These are phyloP conservation scores for Quercus rubra DNA, from an alignment of 306 rosid genomes.

Conservation along the genomic window DNA sequence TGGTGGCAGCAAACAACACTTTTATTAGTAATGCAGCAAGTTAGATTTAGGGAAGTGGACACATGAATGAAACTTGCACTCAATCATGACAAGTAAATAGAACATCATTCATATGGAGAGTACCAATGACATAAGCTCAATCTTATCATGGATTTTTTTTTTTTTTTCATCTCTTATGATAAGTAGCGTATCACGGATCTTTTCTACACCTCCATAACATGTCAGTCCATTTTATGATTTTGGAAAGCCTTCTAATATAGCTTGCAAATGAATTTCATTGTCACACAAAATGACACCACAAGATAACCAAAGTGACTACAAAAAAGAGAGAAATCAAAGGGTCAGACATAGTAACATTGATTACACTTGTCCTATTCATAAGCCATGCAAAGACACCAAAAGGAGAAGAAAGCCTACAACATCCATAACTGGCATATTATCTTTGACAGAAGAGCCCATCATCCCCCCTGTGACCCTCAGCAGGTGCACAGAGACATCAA, in stretches of 20 bases:
- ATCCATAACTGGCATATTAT: no score
- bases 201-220: background rate
- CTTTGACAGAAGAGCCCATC: no score
- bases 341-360: background rate
- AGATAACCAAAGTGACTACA: background rate
- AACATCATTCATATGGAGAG: no score
- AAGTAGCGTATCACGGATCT: background rate
- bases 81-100: background rate
- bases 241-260: background rate
- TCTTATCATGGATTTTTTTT: no score
- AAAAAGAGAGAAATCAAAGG: no score
- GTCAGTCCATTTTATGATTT: background rate
- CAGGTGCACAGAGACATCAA: no score
- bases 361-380: background rate
- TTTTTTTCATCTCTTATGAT: no score
- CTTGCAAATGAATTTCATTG: background rate
- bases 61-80: background rate
- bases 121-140: no score
- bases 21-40: background rate
- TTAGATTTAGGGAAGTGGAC: background rate
- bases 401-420: no score
- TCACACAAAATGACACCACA: background rate
- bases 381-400: no score
- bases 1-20: slow-evolving; percentile 11
- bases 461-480: no score